Percentiles rank a stretch among this genome's conserved stretches.
Evolutionary conservation across 1,284 basidiomycete species (phyloP).

Genomic region (Cryptococcus neoformans): DNA sequence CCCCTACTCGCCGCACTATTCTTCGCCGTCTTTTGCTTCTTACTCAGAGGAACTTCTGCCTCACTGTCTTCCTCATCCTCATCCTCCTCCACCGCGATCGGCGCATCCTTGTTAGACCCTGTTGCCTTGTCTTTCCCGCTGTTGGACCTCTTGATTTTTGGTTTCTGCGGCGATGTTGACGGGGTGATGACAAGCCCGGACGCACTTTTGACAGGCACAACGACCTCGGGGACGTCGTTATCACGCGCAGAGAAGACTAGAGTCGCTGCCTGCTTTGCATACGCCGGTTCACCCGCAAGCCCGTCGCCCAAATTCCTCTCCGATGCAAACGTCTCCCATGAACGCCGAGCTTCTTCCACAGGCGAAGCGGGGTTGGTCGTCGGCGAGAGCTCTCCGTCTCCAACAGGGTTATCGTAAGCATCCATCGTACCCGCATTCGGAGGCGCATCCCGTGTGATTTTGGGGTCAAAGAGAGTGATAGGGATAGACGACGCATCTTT

Average conservation of each 20-base stretch:
- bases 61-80: conserved; percentile 7
- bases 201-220: not conserved
- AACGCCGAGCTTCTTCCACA: not conserved
- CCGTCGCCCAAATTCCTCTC: conserved; percentile 43
- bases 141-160: not conserved
- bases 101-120: conserved; percentile 16
- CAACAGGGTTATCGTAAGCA: not conserved
- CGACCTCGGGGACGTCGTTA: conserved; percentile 3
- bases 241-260: conserved; percentile 19
- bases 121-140: not conserved
- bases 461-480: conserved; percentile 35
- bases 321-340: conserved; percentile 30
- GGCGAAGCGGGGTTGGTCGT: not conserved
- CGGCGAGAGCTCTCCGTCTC: conserved; percentile 1
- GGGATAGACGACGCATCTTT: conserved; percentile 40
- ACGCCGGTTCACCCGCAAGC: conserved; percentile 33
- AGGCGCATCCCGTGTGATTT: conserved; percentile 35
- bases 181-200: not conserved
- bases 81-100: conserved; percentile 28
- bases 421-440: conserved; percentile 9
- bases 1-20: no score
- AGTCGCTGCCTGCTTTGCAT: conserved; percentile 26
- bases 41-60: conserved; percentile 20
- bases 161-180: not conserved
- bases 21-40: conserved; percentile 9